Base-by-base conservation (phyloP, 352 stramenopile species). In the Pythium apleroticum region DNA sequence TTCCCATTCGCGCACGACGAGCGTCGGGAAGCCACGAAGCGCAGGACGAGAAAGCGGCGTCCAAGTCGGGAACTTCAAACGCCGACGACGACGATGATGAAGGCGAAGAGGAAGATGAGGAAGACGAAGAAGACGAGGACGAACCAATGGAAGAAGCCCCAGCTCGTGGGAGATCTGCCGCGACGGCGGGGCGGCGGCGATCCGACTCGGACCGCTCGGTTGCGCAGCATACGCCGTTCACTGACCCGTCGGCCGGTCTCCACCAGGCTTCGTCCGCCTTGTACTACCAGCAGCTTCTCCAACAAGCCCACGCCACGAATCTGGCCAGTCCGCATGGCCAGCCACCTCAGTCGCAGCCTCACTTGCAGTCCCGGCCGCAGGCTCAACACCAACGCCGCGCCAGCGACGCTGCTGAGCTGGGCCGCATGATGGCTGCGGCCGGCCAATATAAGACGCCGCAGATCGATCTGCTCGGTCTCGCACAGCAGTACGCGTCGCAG, bases 1-100 rank as follows among this genome's bases (percentile, higher is more conserved):
- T 94, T 50, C 85, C 85, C 0, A 94, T 94, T 37, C 79, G 67
- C n/a, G 65, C 58, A 4, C 65, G 63, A 10, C 24, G 35, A 19
- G 25, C 56, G 17, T 41, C 17, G 14, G 20, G 19, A 0, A 54
- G 35, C 5, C 35, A 22, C 4, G 50, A 50, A 28, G 82, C 72
- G 17, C 69, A 81, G 22, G 65, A 59, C 33, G 52, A 46, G 41
- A 65, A 20, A 1, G 46, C 62, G 25, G 46, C 33, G 43, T 45
- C 31, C 28, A 66, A 60, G 50, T 52, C 49, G 10, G 24, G 58
- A 0, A 52, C 39, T 1, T 62, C 48, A 1, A 58, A 52, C 17
- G 49, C 48, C 2, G 60, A 56, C 17, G 35, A 67, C 15, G 60
- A 66, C n/a, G 58, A 65, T 25, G 57, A 57, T 8, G 59, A 65